Evolutionary conservation across 306 rosid species (phyloP).

Genomic region (Prinsepia uniflora): DNA sequence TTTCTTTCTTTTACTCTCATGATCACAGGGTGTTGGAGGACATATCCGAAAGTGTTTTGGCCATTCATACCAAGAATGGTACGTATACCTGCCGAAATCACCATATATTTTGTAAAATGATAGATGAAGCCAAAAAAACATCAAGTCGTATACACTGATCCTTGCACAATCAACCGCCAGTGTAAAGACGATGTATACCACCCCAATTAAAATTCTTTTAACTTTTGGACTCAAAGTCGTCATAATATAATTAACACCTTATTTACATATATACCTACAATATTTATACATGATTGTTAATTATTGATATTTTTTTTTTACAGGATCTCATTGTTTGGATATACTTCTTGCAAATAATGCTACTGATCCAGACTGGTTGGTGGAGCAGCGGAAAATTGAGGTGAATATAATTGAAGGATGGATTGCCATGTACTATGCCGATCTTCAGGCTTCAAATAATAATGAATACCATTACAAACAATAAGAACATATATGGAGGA

Average conservation of each 20-base stretch:
- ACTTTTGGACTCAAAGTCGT: too few relatives aligned
- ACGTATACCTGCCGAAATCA: background rate
- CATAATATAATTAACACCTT: too few relatives aligned
- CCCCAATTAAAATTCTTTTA: too few relatives aligned
- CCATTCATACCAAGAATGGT: constrained; percentile 39
- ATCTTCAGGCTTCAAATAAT: constrained; percentile 9
- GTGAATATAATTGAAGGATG: constrained; percentile 23
- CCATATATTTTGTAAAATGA: too few relatives aligned
- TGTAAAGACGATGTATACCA: too few relatives aligned
- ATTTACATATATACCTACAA: background rate
- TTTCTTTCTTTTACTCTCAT: background rate
- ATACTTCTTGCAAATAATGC: constrained; percentile 2
- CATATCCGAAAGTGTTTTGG: constrained; percentile 45
- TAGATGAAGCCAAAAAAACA: background rate
- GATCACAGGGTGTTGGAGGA: constrained; percentile 39
- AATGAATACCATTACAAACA: background rate
- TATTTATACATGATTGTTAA: background rate
- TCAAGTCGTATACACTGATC: too few relatives aligned
- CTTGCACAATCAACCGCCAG: too few relatives aligned
- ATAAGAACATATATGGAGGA: background rate
- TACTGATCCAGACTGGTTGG: constrained; percentile 45
- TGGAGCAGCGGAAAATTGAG: constrained; percentile 19
- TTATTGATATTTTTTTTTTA: constrained; percentile 7
- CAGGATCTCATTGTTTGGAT: constrained; percentile 73
- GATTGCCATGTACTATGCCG: constrained; percentile 22